Percentiles rank a stretch among this genome's conserved stretches.
These are phyloP conservation scores for Penicillium paxilli DNA, from an alignment of 495 filamentous ascomycete species.

Conservation along the genomic window DNA sequence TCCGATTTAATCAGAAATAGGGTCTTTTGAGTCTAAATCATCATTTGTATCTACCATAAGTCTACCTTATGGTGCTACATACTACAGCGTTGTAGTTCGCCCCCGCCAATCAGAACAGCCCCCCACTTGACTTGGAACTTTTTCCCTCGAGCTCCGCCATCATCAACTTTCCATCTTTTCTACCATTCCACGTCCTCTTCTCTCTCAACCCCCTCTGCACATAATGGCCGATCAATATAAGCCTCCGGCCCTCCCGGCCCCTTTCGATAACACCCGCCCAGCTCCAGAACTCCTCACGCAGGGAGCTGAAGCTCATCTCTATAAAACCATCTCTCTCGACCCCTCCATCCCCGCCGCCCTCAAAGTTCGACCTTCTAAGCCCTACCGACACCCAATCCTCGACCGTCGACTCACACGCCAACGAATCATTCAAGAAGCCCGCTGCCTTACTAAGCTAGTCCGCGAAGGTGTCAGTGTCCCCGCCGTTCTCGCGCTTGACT, in stretches of 20 bases:
- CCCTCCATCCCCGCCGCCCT: constrained; percentile 71
- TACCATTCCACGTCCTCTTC: not conserved
- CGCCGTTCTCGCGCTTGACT: constrained; percentile 72
- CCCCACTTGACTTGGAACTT: not conserved
- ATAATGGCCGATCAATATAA: constrained; percentile 27
- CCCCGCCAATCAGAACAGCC: not conserved
- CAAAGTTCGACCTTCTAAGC: constrained; percentile 90
- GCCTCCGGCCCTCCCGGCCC: constrained; percentile 59
- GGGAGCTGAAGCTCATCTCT: constrained; percentile 94
- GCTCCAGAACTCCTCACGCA: constrained; percentile 70
- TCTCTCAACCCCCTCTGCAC: not conserved
- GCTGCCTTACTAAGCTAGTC: constrained; percentile 72
- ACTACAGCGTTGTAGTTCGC: too few relatives aligned
- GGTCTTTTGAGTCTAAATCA: too few relatives aligned
- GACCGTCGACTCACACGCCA: constrained; percentile 84
- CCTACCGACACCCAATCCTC: constrained; percentile 89
- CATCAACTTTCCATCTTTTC: too few relatives aligned
- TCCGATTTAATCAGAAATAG: too few relatives aligned
- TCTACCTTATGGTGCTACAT: too few relatives aligned
- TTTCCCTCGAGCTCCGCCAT: not conserved
- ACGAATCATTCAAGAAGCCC: constrained; percentile 82
- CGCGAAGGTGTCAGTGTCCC: constrained; percentile 79
- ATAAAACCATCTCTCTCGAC: constrained; percentile 77
- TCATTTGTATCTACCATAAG: too few relatives aligned
- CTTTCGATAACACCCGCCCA: constrained; percentile 60